These are phyloP conservation scores for Ustilago cynodontis DNA, from an alignment of 1,284 basidiomycete genomes.

Conservation along the genomic window DNA sequence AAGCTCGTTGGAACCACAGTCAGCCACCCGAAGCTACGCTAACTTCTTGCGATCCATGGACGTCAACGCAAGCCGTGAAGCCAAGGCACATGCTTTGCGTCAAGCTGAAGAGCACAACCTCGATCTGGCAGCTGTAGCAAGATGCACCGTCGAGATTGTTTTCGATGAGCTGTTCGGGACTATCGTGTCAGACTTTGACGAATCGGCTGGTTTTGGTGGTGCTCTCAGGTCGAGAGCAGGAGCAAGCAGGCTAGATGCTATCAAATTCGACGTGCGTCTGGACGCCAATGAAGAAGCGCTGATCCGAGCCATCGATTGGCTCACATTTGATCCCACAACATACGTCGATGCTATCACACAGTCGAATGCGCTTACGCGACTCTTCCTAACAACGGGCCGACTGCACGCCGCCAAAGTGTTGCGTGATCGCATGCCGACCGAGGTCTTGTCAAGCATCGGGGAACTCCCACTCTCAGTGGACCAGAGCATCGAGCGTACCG, in stretches of 20 bases:
- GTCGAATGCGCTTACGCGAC: conserved; percentile 60
- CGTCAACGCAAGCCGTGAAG: conserved; percentile 77
- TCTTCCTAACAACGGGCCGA: conserved; percentile 60
- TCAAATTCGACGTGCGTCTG: conserved; percentile 44
- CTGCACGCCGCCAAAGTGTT: conserved; percentile 64
- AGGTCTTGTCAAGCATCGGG: conserved; percentile 47
- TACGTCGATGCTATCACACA: conserved; percentile 65
- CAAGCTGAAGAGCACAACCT: conserved; percentile 86
- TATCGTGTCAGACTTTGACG: conserved; percentile 41
- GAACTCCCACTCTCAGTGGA: conserved; percentile 40
- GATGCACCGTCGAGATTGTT: conserved; percentile 80
- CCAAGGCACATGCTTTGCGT: conserved; percentile 80
- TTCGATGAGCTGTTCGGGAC: conserved; percentile 74
- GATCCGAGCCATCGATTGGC: conserved; percentile 92
- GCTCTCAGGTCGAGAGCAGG: conserved; percentile 21
- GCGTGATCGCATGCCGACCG: conserved; percentile 59
- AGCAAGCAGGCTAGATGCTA: conserved; percentile 20
- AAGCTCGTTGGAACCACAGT: conserved; percentile 84
- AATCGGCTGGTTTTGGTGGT: conserved; percentile 21
- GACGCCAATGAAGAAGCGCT: conserved; percentile 72
- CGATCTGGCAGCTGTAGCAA: conserved; percentile 83
- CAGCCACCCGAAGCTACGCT: conserved; percentile 91
- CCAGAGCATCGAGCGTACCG: conserved; percentile 59
- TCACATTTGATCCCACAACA: conserved; percentile 76
- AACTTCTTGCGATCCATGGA: conserved; percentile 84